Percentiles rank a stretch among this genome's conserved stretches.
These are phyloP conservation scores for Aspergillus panamensis DNA, from an alignment of 495 filamentous ascomycete genomes.

Conservation along the genomic window DNA sequence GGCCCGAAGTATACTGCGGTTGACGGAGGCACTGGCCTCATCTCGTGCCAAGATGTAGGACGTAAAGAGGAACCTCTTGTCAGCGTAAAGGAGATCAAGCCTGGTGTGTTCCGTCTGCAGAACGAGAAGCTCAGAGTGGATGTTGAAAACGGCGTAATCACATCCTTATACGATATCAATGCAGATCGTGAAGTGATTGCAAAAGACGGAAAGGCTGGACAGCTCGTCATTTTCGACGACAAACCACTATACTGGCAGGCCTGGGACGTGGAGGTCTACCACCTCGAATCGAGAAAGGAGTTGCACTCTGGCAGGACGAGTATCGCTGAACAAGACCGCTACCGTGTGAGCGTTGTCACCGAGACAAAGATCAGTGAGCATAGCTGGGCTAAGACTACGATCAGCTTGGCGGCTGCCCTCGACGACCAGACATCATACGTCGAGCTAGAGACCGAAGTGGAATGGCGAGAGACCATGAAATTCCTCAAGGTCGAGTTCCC, in stretches of 20 bases:
- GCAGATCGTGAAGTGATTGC: constrained; percentile 73
- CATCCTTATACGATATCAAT: constrained; percentile 71
- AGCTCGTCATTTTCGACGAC: constrained; percentile 94
- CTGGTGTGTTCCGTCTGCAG: constrained; percentile 71
- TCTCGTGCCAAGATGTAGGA: constrained; percentile 49
- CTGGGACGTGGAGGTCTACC: constrained; percentile 98
- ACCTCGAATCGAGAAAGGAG: constrained; percentile 80
- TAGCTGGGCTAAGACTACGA: constrained; percentile 82
- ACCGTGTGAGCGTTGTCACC: constrained; percentile 74
- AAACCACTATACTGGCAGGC: constrained; percentile 99
- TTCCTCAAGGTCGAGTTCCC: constrained; percentile 99
- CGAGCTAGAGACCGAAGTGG: constrained; percentile 76
- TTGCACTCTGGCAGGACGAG: constrained; percentile 60
- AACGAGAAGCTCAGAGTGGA: constrained; percentile 71
- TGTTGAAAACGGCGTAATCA: constrained; percentile 71
- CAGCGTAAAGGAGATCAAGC: constrained; percentile 58
- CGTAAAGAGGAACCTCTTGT: constrained; percentile 44
- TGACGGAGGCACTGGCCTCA: constrained; percentile 40
- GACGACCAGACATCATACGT: constrained; percentile 64
- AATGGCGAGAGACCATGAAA: constrained; percentile 94
- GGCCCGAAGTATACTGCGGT: constrained; percentile 47
- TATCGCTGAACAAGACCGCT: constrained; percentile 67
- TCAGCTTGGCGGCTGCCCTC: constrained; percentile 69
- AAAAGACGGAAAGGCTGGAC: constrained; percentile 76
- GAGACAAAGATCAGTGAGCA: constrained; percentile 81